These are phyloP conservation scores for Reticulomyxa filosa DNA, from an alignment of 78 protist genomes.

Conservation along the genomic window DNA sequence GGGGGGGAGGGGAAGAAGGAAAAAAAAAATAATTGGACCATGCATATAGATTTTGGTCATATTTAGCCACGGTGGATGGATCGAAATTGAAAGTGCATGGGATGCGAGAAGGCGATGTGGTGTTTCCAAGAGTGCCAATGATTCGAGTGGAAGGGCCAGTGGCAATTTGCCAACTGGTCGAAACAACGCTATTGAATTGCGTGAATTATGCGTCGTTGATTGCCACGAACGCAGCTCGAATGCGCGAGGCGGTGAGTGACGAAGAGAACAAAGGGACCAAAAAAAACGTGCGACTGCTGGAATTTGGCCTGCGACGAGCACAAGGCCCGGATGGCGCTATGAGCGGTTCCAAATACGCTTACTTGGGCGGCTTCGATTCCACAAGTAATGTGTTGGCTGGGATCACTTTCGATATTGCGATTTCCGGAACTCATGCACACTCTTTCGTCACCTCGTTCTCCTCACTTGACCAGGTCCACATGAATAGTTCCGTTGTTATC, in stretches of 20 bases:
- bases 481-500: neutral
- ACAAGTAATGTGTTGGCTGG: constrained; percentile 43
- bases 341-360: constrained; percentile 46
- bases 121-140: no score
- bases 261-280: no score
- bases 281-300: no score
- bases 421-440: constrained; percentile 71
- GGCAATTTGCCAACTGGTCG: constrained; percentile 59
- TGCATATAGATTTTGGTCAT: no score
- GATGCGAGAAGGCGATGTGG: no score
- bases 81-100: no score
- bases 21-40: no score
- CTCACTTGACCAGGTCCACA: neutral
- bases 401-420: neutral
- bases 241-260: no score
- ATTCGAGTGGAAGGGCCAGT: constrained; percentile 71
- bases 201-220: constrained; percentile 59
- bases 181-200: constrained; percentile 56
- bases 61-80: no score
- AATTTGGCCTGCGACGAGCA: constrained; percentile 76
- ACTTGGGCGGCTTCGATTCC: constrained; percentile 69
- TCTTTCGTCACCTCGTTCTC: constrained; percentile 47
- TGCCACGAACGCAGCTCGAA: constrained; percentile 72
- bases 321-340: constrained; percentile 39
- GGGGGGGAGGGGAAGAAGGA: no score